A percentile compares a stretch with the other conserved stretches of the same genome.
These are phyloP conservation scores for Thelephora terrestris DNA, from an alignment of 1,284 basidiomycete species.

Conservation along the genomic window DNA sequence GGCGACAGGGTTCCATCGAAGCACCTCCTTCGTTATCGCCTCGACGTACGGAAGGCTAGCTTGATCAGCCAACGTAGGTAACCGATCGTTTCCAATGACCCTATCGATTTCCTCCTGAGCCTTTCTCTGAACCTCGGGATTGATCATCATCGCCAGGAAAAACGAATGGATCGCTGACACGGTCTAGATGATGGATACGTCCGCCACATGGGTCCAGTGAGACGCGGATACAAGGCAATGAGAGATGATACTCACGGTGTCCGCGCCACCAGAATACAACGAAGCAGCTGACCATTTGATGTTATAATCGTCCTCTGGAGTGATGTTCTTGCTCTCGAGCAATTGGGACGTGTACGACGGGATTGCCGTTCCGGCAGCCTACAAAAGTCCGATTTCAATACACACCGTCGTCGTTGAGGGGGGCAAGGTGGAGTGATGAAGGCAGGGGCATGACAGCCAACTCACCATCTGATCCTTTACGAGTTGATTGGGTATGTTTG, in stretches of 20 bases:
- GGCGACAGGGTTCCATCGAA: conserved; percentile 16
- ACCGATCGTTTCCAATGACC: conserved; percentile 17
- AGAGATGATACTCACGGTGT: no score
- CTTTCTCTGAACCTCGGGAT: conserved; percentile 20
- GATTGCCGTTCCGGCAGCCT: conserved; percentile 20
- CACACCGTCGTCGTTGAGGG: not conserved
- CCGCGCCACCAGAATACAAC: conserved; percentile 17
- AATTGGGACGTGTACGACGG: conserved; percentile 18
- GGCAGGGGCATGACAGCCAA: not conserved
- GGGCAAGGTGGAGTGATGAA: not conserved
- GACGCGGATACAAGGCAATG: not conserved
- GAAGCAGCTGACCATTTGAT: conserved; percentile 21
- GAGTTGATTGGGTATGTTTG: conserved; percentile 14
- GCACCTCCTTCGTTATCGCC: conserved; percentile 19
- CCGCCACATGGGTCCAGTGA: not conserved
- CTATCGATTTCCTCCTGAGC: conserved; percentile 23
- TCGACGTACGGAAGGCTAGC: conserved; percentile 20
- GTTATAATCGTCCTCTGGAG: conserved; percentile 16
- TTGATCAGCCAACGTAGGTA: conserved; percentile 18
- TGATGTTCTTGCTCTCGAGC: conserved; percentile 13
- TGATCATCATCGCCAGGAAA: conserved; percentile 20
- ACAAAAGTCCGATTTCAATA: not conserved
- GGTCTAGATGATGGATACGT: conserved; percentile 10
- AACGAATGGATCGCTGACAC: conserved; percentile 18
- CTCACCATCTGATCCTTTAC: conserved; percentile 17